These are phyloP conservation scores for Penstemon barbatus DNA, from an alignment of 257 asterid genomes.

Conservation along the genomic window DNA sequence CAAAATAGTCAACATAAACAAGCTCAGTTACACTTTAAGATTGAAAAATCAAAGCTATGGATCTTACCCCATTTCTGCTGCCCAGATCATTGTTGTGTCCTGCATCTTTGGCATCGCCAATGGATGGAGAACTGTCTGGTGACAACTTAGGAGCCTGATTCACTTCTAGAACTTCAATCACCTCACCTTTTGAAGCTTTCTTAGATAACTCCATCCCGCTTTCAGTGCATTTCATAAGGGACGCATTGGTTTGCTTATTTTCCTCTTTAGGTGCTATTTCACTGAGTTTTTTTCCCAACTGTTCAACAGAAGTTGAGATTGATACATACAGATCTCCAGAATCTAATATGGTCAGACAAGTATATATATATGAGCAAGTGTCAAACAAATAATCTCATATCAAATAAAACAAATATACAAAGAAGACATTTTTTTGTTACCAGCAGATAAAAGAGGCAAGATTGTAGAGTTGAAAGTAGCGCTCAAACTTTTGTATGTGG, in stretches of 20 bases:
- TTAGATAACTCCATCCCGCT: conserved; percentile 27
- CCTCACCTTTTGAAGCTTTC: conserved; percentile 21
- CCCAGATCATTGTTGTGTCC: conserved; percentile 29
- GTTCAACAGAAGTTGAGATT: conserved; percentile 17
- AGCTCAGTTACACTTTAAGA: not conserved
- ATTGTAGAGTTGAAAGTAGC: conserved; percentile 51
- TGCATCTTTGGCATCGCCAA: conserved; percentile 35
- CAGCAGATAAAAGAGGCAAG: conserved; percentile 50
- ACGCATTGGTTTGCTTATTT: conserved; percentile 21
- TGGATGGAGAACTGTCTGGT: conserved; percentile 60
- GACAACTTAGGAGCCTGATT: conserved; percentile 50
- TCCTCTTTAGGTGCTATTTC: conserved; percentile 28
- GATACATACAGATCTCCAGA: conserved; percentile 27
- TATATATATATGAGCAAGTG: not conserved
- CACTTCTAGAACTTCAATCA: conserved; percentile 45
- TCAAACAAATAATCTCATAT: not conserved
- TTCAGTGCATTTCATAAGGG: conserved; percentile 9
- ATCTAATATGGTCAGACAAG: conserved; percentile 23
- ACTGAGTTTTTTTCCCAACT: conserved; percentile 17
- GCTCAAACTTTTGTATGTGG: conserved; percentile 59
- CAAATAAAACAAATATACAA: not conserved
- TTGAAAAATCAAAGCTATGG: not conserved
- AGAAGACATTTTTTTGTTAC: conserved; percentile 30
- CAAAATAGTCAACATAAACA: not conserved
- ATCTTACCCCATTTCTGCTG: conserved; percentile 44